phyloP scores from a whole-genome alignment of 2,329 filamentous ascomycete species.

The Colletotrichum sp. region DNA sequence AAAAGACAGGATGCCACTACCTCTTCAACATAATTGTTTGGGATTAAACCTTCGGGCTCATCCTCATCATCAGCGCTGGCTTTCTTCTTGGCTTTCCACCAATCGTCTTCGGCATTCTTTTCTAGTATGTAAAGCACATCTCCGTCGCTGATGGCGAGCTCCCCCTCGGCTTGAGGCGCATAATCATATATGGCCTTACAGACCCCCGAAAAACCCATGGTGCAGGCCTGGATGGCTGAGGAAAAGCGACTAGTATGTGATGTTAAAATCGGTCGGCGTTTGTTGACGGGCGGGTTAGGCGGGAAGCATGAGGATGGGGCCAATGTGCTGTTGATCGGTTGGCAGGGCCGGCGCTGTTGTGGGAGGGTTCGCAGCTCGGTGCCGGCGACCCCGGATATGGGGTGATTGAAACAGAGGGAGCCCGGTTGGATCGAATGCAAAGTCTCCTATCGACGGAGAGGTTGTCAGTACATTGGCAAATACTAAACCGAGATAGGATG shows the following conservation, averaged over 20 bases:
- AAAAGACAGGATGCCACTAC: conserved; percentile 46
- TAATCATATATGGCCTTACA: conserved; percentile 95
- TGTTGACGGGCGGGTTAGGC: background rate
- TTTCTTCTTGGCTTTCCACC: conserved; percentile 97
- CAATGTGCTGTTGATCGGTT: background rate
- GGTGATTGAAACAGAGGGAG: background rate
- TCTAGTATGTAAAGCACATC: conserved; percentile 89
- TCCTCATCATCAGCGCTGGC: conserved; percentile 84
- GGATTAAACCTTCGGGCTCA: conserved; percentile 87
- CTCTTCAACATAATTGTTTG: conserved; percentile 95
- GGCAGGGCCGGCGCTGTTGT: background rate
- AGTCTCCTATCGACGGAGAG: background rate
- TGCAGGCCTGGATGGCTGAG: background rate
- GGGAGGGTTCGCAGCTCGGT: background rate
- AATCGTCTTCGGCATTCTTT: conserved; percentile 78
- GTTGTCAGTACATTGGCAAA: background rate
- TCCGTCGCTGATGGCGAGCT: conserved; percentile 84
- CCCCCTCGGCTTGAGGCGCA: conserved; percentile 81
- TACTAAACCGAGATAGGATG: too few relatives aligned
- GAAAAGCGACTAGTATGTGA: background rate
- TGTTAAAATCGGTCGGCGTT: background rate
- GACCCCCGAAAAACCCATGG: conserved; percentile 90
- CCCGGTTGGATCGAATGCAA: background rate
- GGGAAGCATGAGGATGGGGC: background rate
- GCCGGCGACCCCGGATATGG: background rate